Conservation (phyloP, 192 early-diverging fungal species). For the Bifiguratus adelaidae region DNA sequence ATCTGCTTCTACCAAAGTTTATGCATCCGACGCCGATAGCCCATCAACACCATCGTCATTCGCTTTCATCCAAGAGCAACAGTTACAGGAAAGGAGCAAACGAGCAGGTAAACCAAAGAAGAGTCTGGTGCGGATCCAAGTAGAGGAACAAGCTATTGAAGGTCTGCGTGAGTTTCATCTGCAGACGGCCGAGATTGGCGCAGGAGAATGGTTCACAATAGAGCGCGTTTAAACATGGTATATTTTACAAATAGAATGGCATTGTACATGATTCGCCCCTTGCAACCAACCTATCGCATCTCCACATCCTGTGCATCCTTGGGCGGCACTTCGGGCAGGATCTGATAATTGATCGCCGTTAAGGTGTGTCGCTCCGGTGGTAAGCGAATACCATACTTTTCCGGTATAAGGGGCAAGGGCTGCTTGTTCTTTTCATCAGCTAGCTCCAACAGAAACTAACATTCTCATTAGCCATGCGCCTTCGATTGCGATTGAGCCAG, state of each 20-base stretch:
- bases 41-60: conserved; percentile 10
- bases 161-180: conserved; percentile 18
- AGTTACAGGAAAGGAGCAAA: conserved; percentile 20
- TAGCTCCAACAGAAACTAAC: conserved; percentile 63
- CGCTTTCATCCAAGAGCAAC: conserved; percentile 30
- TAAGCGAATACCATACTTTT: conserved; percentile 68
- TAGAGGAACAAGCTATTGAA: conserved; percentile 32
- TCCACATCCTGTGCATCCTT: too few relatives aligned
- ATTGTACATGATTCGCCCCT: too few relatives aligned
- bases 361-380: conserved; percentile 67
- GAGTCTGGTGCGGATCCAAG: conserved; percentile 34
- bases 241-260: too few relatives aligned
- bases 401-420: conserved; percentile 65
- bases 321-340: conserved; percentile 63
- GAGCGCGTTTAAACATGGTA: conserved; percentile 3
- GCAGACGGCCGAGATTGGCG: conserved; percentile 17
- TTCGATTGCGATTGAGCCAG: not conserved
- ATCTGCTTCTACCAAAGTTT: too few relatives aligned
- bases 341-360: conserved; percentile 68
- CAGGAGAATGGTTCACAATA: conserved; percentile 35
- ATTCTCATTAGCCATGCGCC: not conserved
- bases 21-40: conserved; percentile 11
- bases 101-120: conserved; percentile 23
- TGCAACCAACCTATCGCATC: too few relatives aligned
- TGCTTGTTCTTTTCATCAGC: conserved; percentile 68